Conservation (phyloP, 2,329 filamentous ascomycete species). For the Teratosphaeriaceae sp. region DNA sequence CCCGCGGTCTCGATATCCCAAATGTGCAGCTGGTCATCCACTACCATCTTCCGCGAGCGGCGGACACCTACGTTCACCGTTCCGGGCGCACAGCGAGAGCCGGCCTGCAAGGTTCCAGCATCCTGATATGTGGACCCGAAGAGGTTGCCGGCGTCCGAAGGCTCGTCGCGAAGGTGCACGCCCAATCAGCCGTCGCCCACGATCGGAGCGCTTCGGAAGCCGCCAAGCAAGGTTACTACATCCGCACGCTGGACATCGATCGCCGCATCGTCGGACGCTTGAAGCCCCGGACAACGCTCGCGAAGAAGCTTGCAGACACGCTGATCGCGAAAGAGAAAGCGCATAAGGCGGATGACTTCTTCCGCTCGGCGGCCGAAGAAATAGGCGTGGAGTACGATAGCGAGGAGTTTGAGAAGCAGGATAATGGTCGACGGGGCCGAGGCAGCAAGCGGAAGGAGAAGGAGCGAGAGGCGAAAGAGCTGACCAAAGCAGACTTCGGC, state of each 20-base stretch:
- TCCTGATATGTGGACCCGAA: constrained; percentile 84
- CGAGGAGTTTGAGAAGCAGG: constrained; percentile 67
- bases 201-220: constrained; percentile 41
- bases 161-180: constrained; percentile 82
- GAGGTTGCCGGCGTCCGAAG: constrained; percentile 80
- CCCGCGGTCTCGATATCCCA: constrained; percentile 76
- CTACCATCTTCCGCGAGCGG: constrained; percentile 98
- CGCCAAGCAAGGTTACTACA: constrained; percentile 53
- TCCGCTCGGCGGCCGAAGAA: constrained; percentile 79
- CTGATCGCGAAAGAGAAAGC: constrained; percentile 81
- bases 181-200: constrained; percentile 39
- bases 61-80: constrained; percentile 97
- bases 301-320: constrained; percentile 83
- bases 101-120: constrained; percentile 90
- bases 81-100: constrained; percentile 72
- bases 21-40: constrained; percentile 98
- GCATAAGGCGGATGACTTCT: constrained; percentile 75
- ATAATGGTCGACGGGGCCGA: constrained; percentile 51
- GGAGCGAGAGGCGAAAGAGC: constrained; percentile 59
- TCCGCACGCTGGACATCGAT: constrained; percentile 78
- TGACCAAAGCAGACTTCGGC: constrained; percentile 69
- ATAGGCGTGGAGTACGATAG: constrained; percentile 90
- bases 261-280: constrained; percentile 69
- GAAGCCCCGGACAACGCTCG: constrained; percentile 67
- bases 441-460: constrained; percentile 68